Evolutionary conservation across 1,284 basidiomycete species (phyloP).

Genomic region (Chiua sp.): DNA sequence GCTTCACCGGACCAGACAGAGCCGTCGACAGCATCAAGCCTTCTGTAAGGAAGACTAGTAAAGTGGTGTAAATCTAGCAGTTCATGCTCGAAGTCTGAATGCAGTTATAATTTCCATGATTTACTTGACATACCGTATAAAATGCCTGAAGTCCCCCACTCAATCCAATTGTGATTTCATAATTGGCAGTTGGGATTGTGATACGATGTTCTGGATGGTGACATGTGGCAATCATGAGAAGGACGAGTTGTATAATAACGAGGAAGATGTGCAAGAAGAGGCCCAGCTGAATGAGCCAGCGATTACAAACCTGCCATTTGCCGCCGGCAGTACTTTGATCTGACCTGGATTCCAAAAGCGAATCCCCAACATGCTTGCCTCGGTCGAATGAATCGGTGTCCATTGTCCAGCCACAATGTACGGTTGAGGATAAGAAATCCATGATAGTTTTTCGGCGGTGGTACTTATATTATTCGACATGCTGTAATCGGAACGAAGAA

Average conservation of each 20-base stretch:
- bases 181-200: neutral
- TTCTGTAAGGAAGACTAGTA: neutral
- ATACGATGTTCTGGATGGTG: neutral
- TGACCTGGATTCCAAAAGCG: too few relatives aligned
- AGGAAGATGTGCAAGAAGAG: neutral
- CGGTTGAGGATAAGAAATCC: too few relatives aligned
- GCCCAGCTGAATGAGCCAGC: too few relatives aligned
- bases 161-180: neutral
- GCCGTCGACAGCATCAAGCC: neutral
- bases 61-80: neutral
- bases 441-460: too few relatives aligned
- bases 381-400: too few relatives aligned
- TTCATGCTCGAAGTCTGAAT: neutral
- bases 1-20: neutral
- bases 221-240: neutral
- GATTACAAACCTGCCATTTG: too few relatives aligned
- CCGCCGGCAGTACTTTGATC: too few relatives aligned
- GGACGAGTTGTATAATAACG: neutral
- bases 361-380: too few relatives aligned
- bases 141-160: conserved; percentile 1
- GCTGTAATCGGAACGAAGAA: too few relatives aligned
- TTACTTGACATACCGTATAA: neutral
- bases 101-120: neutral
- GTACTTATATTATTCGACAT: too few relatives aligned
- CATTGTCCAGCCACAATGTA: too few relatives aligned